Percentiles rank a stretch among this genome's conserved stretches.
Evolutionary conservation across 192 early-diverging fungal species (phyloP).

Genomic region (Umbelopsis vinacea): DNA sequence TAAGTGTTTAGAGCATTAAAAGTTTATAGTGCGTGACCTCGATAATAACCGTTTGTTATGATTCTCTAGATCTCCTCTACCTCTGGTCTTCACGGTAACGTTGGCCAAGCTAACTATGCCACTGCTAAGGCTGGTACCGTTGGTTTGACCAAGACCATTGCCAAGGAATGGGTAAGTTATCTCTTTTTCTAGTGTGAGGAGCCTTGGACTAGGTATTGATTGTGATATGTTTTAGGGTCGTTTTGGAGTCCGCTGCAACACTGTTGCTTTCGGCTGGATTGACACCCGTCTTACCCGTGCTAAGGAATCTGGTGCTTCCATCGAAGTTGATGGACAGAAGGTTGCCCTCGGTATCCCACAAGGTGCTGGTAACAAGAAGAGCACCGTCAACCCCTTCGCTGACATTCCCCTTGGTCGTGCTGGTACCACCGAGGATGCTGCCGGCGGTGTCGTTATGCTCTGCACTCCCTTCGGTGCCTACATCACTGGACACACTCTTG

Average conservation of each 20-base stretch:
- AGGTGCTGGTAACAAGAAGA: constrained; percentile 41
- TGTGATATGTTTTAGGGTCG: constrained; percentile 32
- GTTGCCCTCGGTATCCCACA: constrained; percentile 63
- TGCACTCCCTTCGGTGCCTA: constrained; percentile 61
- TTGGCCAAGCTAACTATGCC: constrained; percentile 94
- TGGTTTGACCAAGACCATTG: constrained; percentile 92
- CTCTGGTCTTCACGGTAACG: constrained; percentile 88
- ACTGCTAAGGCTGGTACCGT: constrained; percentile 93
- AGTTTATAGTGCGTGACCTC: not conserved
- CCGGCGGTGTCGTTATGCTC: constrained; percentile 59
- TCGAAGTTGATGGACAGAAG: constrained; percentile 64
- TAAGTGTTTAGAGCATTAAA: not conserved
- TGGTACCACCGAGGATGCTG: constrained; percentile 66
- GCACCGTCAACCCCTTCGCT: constrained; percentile 41
- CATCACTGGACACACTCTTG: constrained; percentile 61
- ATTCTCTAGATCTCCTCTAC: constrained; percentile 52
- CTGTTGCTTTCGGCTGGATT: constrained; percentile 66
- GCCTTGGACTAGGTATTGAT: not conserved
- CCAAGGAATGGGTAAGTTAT: constrained; percentile 62
- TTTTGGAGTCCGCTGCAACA: constrained; percentile 67
- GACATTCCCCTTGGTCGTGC: constrained; percentile 62
- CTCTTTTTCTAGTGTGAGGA: not conserved
- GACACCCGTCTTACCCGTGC: constrained; percentile 70
- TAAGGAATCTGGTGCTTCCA: constrained; percentile 64
- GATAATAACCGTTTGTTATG: not conserved